Evolutionary conservation across 768 basidiomycete species (phyloP), one percentile per base, ranked within the genome.

Genomic region (Kwoniella sp.): DNA sequence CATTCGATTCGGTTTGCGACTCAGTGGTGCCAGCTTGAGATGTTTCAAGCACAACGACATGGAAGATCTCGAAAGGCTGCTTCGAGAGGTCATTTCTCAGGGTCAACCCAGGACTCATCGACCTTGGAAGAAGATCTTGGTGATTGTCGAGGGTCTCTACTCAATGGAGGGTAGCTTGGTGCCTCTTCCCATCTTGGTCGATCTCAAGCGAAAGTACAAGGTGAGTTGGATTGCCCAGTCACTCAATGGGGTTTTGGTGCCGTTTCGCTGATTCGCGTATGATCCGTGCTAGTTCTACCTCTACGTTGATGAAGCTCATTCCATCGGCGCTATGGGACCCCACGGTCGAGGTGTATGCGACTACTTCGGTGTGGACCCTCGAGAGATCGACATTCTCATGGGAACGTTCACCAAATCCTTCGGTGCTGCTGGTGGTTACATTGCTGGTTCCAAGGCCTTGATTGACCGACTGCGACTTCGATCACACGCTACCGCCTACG

Each of bases 31-130:
- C 0, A 86, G 88, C 68, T 89, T 98, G 5, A 84, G 93, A 54
- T 90, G 88, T 86, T 99, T 91, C 88, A 95, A 94, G 85, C 96
- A 99, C 79, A 98, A 99, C 76, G 87, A 98, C 80, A 91, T 97
- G 89, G 80, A 84, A 45, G 87, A 84, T 55, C 82, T 99, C 60
- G 95, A 98, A 81, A 79, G 82, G 5, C 76, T 98, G 13, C 82
- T 99, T 75, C 85, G 88, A 48, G 96, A 99, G 81, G 88, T 87
- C 26, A 94, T 99, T 82, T 92, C 90, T 73, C 96, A 99, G 81
- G 96, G 96, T 17, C 95, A 98, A 79, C 93, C 95, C 3, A 90
- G 93, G 83, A 96, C 93, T 0, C 96, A 98, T 75, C 83, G 96
- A n/a, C 95, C 95, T 13, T 98, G 96, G 96, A 96, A 95, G 84